phyloP scores from a whole-genome alignment of 2,329 filamentous ascomycete genomes.

The Exophiala lecanii-corni region DNA sequence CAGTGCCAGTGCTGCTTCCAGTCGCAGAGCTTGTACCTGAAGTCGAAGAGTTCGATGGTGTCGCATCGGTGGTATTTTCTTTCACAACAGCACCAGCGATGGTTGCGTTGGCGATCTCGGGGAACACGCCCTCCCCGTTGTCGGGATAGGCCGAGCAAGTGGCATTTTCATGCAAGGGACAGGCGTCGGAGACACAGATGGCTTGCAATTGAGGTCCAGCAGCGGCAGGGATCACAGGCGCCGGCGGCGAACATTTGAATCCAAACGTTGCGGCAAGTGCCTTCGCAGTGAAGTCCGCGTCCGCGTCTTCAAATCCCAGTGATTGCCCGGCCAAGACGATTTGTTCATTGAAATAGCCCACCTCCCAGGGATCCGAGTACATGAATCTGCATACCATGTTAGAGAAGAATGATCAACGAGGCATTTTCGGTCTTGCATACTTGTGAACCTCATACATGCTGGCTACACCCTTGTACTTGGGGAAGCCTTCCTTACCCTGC shows the following conservation, averaged over 20 bases:
- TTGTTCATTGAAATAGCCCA: constrained; percentile 52
- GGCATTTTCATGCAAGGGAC: constrained; percentile 9
- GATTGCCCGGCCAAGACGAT: constrained; percentile 54
- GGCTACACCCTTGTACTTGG: constrained; percentile 39
- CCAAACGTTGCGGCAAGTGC: constrained; percentile 50
- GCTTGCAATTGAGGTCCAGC: constrained; percentile 17
- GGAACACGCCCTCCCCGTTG: constrained; percentile 6
- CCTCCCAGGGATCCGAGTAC: constrained; percentile 48
- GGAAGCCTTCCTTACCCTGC: constrained; percentile 43
- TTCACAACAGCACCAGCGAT: constrained; percentile 10
- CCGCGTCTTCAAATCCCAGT: constrained; percentile 54
- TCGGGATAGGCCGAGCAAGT: constrained; percentile 18
- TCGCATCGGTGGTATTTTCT: constrained; percentile 8
- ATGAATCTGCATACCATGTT: constrained; percentile 44
- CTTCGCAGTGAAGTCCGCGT: constrained; percentile 47
- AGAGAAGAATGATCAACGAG: not conserved
- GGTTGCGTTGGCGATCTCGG: constrained; percentile 14
- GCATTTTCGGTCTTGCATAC: constrained; percentile 12
- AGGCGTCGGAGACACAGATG: constrained; percentile 14
- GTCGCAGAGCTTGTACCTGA: constrained; percentile 6
- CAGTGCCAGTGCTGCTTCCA: constrained; percentile 7
- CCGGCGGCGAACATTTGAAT: constrained; percentile 47
- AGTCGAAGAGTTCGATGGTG: not conserved
- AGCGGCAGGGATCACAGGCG: constrained; percentile 25
- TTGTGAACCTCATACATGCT: constrained; percentile 31